Evolutionary conservation across 2,329 filamentous ascomycete species (phyloP), one percentile per base, ranked within the genome.

Genomic region (Sporothrix globosa): DNA sequence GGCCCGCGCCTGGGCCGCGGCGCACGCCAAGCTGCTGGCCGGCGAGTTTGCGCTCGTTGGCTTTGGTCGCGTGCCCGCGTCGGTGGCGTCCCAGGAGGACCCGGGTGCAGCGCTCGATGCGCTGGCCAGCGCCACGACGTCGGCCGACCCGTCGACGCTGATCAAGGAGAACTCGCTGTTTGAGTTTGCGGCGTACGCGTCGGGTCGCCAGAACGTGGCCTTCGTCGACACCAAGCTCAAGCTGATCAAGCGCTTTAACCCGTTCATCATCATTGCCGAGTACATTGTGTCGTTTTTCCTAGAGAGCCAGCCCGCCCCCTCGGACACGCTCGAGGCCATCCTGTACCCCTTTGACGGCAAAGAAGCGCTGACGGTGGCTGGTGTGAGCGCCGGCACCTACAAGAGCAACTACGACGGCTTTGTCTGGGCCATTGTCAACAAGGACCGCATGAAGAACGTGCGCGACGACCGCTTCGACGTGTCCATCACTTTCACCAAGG

Each of bases 401-500:
- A 90, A 88, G 86, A 89, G 89, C 83, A 81, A 82, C 71, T 98
- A 91, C 77, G 96, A 98, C 79, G 90, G 90, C 58, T 99, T 98
- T 77, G 95, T 99, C 74, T 98, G 92, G 87, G 95, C 93, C 66
- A 81, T 99, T 75, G 94, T 98, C 73, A 93, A 98, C 86, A 99
- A 99, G 88, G 90, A 93, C 76, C 83, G 87, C 79, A 98, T 99
- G 95, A 92, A 92, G 83, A 85, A 88, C 76, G 87, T 97, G 76
- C 91, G 96, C 73, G 92, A 97, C 63, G 93, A 97, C 73, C 92
- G 96, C 76, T 99, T 97, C 82, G 96, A 99, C 79, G 84, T 97
- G 69, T 97, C 92, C 68, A 87, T 99, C 75, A 97, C 96, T 54
- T 89, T 90, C 74, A 97, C 95, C 78, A 97, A 97, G 86, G 96